Evolutionary conservation across 148 eudicot species (phyloP).

Genomic region (Rhododendron griersonianum): DNA sequence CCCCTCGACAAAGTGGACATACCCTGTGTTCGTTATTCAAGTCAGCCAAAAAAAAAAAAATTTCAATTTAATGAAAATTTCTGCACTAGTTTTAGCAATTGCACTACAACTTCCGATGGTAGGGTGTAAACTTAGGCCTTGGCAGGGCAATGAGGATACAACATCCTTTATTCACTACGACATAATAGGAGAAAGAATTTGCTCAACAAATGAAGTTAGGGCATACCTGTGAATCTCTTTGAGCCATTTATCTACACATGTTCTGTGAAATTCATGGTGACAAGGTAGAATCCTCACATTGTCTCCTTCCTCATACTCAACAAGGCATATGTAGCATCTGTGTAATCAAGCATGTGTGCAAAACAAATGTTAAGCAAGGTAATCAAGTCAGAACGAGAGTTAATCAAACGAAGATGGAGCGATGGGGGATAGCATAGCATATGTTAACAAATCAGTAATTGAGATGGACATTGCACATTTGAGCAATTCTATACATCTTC

Average conservation of each 20-base stretch:
- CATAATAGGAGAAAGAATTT: not conserved
- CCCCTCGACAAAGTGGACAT: constrained; percentile 81
- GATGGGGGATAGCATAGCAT: not conserved
- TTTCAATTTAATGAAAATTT: too few species aligned
- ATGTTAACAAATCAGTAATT: not conserved
- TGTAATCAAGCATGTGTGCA: constrained; percentile 18
- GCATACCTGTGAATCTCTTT: constrained; percentile 90
- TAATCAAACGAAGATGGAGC: not conserved
- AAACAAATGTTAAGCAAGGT: not conserved
- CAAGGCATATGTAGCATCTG: constrained; percentile 96
- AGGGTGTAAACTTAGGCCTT: not conserved
- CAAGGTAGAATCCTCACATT: constrained; percentile 71
- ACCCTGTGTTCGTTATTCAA: constrained; percentile 38
- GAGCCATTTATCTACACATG: constrained; percentile 92
- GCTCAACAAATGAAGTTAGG: not conserved
- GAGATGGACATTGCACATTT: not conserved
- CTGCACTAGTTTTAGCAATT: not conserved
- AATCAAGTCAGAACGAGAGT: not conserved
- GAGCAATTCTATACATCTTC: not conserved
- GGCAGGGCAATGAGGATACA: not conserved
- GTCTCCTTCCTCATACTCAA: constrained; percentile 97
- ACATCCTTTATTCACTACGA: not conserved
- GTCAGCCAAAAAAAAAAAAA: not conserved
- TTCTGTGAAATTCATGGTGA: constrained; percentile 85
- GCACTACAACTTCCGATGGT: not conserved